phyloP scores from a whole-genome alignment of 805 yeast genomes.

The Metschnikowia lochheadii region DNA sequence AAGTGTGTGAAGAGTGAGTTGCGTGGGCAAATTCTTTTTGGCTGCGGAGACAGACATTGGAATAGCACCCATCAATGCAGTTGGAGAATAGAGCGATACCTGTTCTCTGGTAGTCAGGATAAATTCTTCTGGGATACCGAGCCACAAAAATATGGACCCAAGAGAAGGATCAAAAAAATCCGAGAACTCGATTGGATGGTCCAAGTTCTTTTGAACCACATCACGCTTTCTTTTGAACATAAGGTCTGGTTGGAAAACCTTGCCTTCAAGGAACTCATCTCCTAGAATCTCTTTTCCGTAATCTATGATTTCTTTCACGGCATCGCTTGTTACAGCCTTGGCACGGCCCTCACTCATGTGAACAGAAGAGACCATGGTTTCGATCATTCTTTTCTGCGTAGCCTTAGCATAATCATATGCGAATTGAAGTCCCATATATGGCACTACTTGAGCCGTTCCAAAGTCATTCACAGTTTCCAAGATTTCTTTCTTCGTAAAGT shows the following conservation, averaged over 20 bases:
- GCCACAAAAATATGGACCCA: constrained; percentile 51
- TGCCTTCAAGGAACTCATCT: constrained; percentile 54
- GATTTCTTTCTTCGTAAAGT: constrained; percentile 53
- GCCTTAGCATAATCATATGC: constrained; percentile 64
- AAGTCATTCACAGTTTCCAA: constrained; percentile 47
- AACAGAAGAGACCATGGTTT: constrained; percentile 62
- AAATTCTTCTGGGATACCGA: constrained; percentile 35
- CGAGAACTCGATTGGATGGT: constrained; percentile 54
- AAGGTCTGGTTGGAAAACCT: constrained; percentile 61
- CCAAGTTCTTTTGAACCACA: constrained; percentile 51
- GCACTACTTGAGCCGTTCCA: constrained; percentile 49
- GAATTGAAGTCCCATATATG: constrained; percentile 59
- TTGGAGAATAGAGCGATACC: constrained; percentile 32
- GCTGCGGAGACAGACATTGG: constrained; percentile 30
- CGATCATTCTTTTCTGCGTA: constrained; percentile 66
- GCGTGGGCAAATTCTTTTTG: constrained; percentile 31
- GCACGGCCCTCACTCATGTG: constrained; percentile 65
- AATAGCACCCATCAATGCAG: constrained; percentile 25
- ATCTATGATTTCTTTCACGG: constrained; percentile 58
- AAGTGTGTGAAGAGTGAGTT: constrained; percentile 37
- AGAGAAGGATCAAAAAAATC: constrained; percentile 80
- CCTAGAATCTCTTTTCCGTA: constrained; percentile 66
- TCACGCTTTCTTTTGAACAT: constrained; percentile 84
- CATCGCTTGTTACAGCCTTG: constrained; percentile 50
- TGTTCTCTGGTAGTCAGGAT: constrained; percentile 26